A percentile compares a stretch with the other conserved stretches of the same genome.
Conservation (phyloP, 495 filamentous ascomycete species). For the Xylaria flabelliformis region DNA sequence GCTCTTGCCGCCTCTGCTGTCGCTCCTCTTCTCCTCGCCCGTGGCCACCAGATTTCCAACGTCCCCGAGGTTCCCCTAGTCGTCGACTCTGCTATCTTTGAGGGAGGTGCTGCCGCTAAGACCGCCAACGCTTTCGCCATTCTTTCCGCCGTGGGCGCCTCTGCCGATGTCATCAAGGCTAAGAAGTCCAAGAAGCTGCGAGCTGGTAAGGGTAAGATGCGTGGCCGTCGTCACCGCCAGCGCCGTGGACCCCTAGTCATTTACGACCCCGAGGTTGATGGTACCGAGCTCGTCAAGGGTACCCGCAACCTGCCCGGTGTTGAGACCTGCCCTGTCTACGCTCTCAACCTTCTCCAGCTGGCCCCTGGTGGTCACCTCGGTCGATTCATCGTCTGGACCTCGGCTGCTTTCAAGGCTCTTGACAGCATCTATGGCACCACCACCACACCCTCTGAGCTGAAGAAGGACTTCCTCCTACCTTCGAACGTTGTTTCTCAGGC, state of each 20-base stretch:
- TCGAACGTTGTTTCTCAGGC: slow-evolving; percentile 86
- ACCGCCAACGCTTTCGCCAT: slow-evolving; percentile 87
- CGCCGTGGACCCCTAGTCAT: slow-evolving; percentile 95
- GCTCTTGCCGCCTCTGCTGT: slow-evolving; percentile 95
- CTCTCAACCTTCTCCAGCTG: slow-evolving; percentile 98
- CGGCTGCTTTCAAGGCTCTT: slow-evolving; percentile 92
- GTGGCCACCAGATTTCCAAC: slow-evolving; percentile 90
- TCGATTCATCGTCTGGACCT: slow-evolving; percentile 99
- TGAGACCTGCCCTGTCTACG: slow-evolving; percentile 92
- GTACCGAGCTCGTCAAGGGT: slow-evolving; percentile 86
- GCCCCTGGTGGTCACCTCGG: slow-evolving; percentile 98
- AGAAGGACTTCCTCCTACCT: slow-evolving; percentile 98
- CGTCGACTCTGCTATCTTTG: slow-evolving; percentile 86
- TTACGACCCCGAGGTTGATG: slow-evolving; percentile 92
- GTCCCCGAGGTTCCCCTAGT: slow-evolving; percentile 97
- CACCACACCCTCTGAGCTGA: slow-evolving; percentile 80
- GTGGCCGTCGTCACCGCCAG: slow-evolving; percentile 93
- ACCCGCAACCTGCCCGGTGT: slow-evolving; percentile 99
- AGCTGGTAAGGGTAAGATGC: slow-evolving; percentile 96
- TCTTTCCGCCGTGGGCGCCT: slow-evolving; percentile 87
- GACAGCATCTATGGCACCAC: slow-evolving; percentile 95
- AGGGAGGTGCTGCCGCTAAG: slow-evolving; percentile 77
- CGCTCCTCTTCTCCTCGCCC: slow-evolving; percentile 91
- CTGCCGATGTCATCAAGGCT: slow-evolving; percentile 90
- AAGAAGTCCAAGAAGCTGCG: slow-evolving; percentile 91